A percentile compares a stretch with the other conserved stretches of the same genome.
Evolutionary conservation across 2,329 filamentous ascomycete genomes (phyloP).

Genomic region (Aspergillus sp.): DNA sequence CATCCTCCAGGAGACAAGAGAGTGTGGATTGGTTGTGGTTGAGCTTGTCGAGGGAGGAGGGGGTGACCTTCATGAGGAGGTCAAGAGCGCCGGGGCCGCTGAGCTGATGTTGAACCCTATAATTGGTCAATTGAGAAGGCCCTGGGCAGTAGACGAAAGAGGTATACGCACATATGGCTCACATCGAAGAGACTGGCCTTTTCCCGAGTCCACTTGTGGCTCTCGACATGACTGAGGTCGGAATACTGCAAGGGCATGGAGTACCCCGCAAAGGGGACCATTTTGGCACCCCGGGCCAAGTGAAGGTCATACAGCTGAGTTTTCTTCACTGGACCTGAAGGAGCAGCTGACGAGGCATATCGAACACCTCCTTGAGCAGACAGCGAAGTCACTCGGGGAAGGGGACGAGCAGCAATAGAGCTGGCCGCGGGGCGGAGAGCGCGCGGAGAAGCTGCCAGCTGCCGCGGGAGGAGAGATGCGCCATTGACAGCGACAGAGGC

Average conservation of each 20-base stretch:
- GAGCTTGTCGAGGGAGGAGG: constrained; percentile 68
- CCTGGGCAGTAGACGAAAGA: neutral
- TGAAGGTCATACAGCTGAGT: constrained; percentile 81
- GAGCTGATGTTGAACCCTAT: constrained; percentile 76
- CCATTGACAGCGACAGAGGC: constrained; percentile 35
- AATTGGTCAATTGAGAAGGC: neutral
- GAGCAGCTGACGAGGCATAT: constrained; percentile 35
- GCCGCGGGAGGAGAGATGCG: constrained; percentile 31
- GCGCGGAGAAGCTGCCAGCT: constrained; percentile 31
- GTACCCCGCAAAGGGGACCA: constrained; percentile 95
- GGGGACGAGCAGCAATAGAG: constrained; percentile 15
- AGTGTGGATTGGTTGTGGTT: constrained; percentile 72
- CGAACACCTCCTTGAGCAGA: constrained; percentile 26
- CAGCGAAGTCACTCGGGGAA: constrained; percentile 8
- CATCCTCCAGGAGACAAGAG: constrained; percentile 77
- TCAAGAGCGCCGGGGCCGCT: constrained; percentile 75
- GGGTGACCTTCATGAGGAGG: constrained; percentile 84
- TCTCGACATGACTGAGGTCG: constrained; percentile 74
- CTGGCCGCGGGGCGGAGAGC: constrained; percentile 24
- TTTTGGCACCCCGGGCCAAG: constrained; percentile 77
- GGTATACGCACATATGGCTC: constrained; percentile 77
- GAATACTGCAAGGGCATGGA: constrained; percentile 90
- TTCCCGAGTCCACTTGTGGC: constrained; percentile 84
- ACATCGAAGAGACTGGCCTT: constrained; percentile 94
- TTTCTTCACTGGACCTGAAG: constrained; percentile 35